A percentile compares a stretch with the other conserved stretches of the same genome.
phyloP scores from a whole-genome alignment of 108 stramenopile species.

The Fistulifera solaris region DNA sequence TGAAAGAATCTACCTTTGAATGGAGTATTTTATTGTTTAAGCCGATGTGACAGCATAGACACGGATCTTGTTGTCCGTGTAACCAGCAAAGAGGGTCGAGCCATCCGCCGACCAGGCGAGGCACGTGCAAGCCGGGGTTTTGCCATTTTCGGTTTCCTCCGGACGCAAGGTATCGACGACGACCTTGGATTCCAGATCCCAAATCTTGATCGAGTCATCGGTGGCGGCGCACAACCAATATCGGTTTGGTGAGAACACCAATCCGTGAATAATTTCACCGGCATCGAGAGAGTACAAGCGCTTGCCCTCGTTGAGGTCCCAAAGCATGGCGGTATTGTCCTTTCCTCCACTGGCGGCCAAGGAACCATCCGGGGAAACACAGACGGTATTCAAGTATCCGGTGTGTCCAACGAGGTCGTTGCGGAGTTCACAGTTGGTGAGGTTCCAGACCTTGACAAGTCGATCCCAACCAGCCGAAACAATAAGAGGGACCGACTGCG shows the following conservation, averaged over 20 bases:
- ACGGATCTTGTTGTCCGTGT: conserved; percentile 93
- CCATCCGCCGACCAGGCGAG: conserved; percentile 98
- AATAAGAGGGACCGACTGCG: conserved; percentile 88
- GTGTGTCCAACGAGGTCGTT: conserved; percentile 98
- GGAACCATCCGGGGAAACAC: conserved; percentile 98
- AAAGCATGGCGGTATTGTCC: conserved; percentile 99
- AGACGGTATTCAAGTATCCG: conserved; percentile 99
- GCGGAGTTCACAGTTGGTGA: conserved; percentile 98
- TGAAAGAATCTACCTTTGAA: too few species aligned
- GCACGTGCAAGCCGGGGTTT: conserved; percentile 88
- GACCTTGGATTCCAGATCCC: conserved; percentile 98
- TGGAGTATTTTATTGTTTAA: conserved; percentile 2
- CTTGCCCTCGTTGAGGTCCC: conserved; percentile 99
- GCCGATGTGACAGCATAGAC: conserved; percentile 72
- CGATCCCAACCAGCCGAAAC: conserved; percentile 99
- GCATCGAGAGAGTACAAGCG: conserved; percentile 98
- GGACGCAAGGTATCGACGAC: conserved; percentile 94
- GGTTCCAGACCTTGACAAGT: conserved; percentile 98
- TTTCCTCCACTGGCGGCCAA: conserved; percentile 99
- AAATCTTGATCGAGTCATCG: conserved; percentile 97
- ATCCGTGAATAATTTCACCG: conserved; percentile 96
- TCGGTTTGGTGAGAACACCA: conserved; percentile 99
- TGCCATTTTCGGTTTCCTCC: conserved; percentile 53
- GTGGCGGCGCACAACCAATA: conserved; percentile 99
- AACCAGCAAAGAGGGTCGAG: conserved; percentile 94